Percentiles rank a stretch among this genome's conserved stretches.
Conservation (phyloP, 169 alveolate genomes). For the Besnoitia besnoiti region DNA sequence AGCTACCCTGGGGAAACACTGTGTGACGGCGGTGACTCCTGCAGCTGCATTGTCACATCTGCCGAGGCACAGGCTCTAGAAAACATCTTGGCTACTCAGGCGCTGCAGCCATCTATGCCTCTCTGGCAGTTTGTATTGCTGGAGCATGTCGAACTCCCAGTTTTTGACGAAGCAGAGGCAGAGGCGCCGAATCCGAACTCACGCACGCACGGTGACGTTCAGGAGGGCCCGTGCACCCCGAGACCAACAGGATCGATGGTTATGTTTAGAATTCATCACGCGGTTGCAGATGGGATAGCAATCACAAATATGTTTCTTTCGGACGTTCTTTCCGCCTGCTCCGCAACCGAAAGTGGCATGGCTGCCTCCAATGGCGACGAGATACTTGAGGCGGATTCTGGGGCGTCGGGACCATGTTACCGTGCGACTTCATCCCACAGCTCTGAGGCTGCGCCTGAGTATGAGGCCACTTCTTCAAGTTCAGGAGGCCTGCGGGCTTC, state of each 20-base stretch:
- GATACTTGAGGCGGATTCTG: background rate
- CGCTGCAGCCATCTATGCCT: slow-evolving; percentile 53
- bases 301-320: slow-evolving; percentile 58
- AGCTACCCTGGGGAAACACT: background rate
- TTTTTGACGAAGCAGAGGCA: background rate
- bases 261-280: slow-evolving; percentile 64
- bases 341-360: background rate
- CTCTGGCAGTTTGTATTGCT: slow-evolving; percentile 58
- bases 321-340: slow-evolving; percentile 40
- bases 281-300: slow-evolving; percentile 57
- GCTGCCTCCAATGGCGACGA: background rate
- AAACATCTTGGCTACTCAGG: slow-evolving; percentile 33
- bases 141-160: slow-evolving; percentile 49
- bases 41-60: background rate
- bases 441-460: too few species aligned
- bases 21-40: background rate
- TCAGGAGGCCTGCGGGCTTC: too few species aligned
- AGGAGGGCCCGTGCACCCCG: background rate
- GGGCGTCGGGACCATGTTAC: background rate
- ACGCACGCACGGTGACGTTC: background rate
- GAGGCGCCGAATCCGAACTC: background rate
- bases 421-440: background rate
- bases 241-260: slow-evolving; percentile 42
- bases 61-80: slow-evolving; percentile 40
- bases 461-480: too few species aligned